Evolutionary conservation across 257 asterid species (phyloP), one percentile per base, ranked within the genome.

Genomic region (Ballota nigra): DNA sequence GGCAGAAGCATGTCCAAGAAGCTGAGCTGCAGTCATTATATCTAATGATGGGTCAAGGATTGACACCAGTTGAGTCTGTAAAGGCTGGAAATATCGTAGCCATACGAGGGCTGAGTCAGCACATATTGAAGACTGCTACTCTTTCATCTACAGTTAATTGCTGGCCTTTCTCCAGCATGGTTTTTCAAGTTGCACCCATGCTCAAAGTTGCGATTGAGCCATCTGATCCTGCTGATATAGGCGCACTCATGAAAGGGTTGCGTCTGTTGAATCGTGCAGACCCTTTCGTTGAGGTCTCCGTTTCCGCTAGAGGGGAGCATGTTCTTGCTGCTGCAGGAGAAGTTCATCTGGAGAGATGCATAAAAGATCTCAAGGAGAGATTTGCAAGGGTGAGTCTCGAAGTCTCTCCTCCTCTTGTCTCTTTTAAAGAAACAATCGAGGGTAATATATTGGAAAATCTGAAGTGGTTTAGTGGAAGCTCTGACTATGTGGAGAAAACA

Each of bases 241-340:
- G 92, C 51, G 86, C 92, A 29, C 88, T 93, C 58, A 81, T 77
- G 85, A 91, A 86, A 77, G 98, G 98, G 7, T 75, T 93, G 76
- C 84, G 88, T 40, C 88, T 91, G 62, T 84, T 93, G 66, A 93
- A 93, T 74, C 96, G 96, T 69, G 98, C 97, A 6, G 98, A 93
- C 68, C 98, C 98, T 57, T 93, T 93, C 78, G 98, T 91, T 11
- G 97, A 93, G 84, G 87, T 93, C 70, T 74, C 96, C 49, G 87
- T 93, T 77, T 86, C 96, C 72, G 66, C 96, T 65, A 85, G 95
- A 79, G 98, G 98, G 2, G 98, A 93, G 77, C 96, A 93, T 51
- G 97, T 93, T 65, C 92, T 93, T 73, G 85, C 98, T 72, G 98
- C 97, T 57, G 98, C 98, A 28, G 98, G 98, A 16, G 98, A 93